Evolutionary conservation across 1,284 basidiomycete species (phyloP), one percentile per base, ranked within the genome.

Genomic region (Sporisorium graminicola): DNA sequence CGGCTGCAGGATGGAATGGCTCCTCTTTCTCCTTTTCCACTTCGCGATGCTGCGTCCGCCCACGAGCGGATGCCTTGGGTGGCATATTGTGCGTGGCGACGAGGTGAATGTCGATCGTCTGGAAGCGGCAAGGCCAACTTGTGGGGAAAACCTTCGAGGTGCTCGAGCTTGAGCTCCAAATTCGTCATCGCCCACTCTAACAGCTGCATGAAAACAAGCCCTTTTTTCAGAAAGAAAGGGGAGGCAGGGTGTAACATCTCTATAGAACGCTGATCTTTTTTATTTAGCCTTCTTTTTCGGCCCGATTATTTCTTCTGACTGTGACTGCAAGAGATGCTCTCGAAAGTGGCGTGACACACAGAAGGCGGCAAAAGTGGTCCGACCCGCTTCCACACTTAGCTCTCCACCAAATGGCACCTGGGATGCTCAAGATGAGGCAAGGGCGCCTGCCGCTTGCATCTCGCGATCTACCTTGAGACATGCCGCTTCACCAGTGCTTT

Each of bases 1-100:
- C 92, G 71, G 90, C 89, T 13, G 90, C 86, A 0, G 93, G 92
- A 22, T 59, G 47, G 58, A 74, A 79, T 1, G 78, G 67, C 33
- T 65, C 65, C 2, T 68, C 65, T 13, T 27, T 16, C 16, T 63
- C 61, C 35, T 70, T 63, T 16, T 73, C 60, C 52, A 63, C 54
- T 7, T 65, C 58, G 26, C 68, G 62, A 6, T 72, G 69, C 35
- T 66, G 69, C 18, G 63, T 54, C 9, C 69, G 69, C 0, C 69
- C 69, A 5, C 69, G 63, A 6, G 56, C 52, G 4, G 67, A 64
- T 37, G 44, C 40, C 35, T 72, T 72, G 22, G 69, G 64, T 33
- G 69, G 69, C 69, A 72, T 72, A 18, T 5, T 51, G 44, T 37
- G 43, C 27, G n/a, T 31, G 27, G 5, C 5, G 22, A 26, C 22